A percentile compares a stretch with the other conserved stretches of the same genome.
These are phyloP conservation scores for Glebionis coronaria DNA, from an alignment of 129 eudicot genomes.

Conservation along the genomic window DNA sequence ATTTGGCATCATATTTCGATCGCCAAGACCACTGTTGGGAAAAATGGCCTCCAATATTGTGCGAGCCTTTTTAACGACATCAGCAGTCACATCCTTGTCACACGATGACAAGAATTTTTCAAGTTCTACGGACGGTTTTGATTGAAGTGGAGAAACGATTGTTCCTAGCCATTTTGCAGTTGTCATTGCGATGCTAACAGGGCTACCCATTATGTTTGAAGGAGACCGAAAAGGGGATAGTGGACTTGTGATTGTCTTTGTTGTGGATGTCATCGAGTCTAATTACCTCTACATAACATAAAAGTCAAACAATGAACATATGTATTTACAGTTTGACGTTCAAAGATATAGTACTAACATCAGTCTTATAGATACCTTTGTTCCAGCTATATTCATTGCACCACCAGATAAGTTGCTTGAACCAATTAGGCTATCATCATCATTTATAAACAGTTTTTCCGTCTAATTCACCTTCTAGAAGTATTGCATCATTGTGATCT, in stretches of 20 bases:
- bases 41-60: conserved; percentile 88
- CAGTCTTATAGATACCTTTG: conserved; percentile 56
- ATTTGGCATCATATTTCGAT: conserved; percentile 42
- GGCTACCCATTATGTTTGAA: conserved; percentile 58
- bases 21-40: conserved; percentile 78
- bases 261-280: conserved; percentile 74
- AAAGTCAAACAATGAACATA: conserved; percentile 5
- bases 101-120: conserved; percentile 60
- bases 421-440: conserved; percentile 78
- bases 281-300: conserved; percentile 54
- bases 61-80: conserved; percentile 71
- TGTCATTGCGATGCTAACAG: conserved; percentile 95
- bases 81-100: conserved; percentile 72
- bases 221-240: conserved; percentile 89
- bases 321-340: background rate
- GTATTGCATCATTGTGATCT: conserved; percentile 60
- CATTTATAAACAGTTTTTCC: conserved; percentile 80
- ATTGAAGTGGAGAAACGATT: conserved; percentile 75
- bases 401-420: conserved; percentile 92
- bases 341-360: background rate
- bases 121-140: conserved; percentile 65
- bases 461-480: conserved; percentile 65
- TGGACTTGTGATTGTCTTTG: conserved; percentile 78
- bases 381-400: conserved; percentile 51
- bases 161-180: conserved; percentile 94